A percentile compares a stretch with the other conserved stretches of the same genome.
phyloP scores from a whole-genome alignment of 2,329 filamentous ascomycete genomes.

The Sclerotinia subarctica region DNA sequence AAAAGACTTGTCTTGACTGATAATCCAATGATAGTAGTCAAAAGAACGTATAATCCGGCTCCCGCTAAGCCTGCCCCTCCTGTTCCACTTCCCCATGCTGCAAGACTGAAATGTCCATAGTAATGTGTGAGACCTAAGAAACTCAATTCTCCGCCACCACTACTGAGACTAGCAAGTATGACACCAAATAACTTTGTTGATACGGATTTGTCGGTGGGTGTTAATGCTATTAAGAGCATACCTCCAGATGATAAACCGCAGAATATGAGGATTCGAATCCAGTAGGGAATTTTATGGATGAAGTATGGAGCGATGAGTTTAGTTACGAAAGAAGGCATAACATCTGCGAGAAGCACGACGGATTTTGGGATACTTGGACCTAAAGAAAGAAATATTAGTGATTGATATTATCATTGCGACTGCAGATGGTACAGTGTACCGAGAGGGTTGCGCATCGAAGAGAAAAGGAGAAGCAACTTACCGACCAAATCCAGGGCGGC shows the following conservation, averaged over 20 bases:
- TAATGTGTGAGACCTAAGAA: constrained; percentile 91
- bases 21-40: constrained; percentile 77
- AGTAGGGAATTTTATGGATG: constrained; percentile 83
- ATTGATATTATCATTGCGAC: neutral
- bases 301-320: constrained; percentile 92
- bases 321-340: constrained; percentile 81
- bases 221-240: constrained; percentile 85
- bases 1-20: constrained; percentile 72
- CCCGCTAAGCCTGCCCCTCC: constrained; percentile 85
- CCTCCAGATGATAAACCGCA: constrained; percentile 73
- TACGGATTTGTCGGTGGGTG: constrained; percentile 64
- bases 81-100: constrained; percentile 89
- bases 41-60: constrained; percentile 79
- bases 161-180: constrained; percentile 78
- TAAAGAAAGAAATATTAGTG: neutral
- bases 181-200: constrained; percentile 77
- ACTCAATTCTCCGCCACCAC: constrained; percentile 83
- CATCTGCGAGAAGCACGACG: constrained; percentile 87
- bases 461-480: constrained; percentile 1
- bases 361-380: constrained; percentile 79
- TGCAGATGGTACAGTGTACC: neutral
- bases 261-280: constrained; percentile 69
- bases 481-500: constrained; percentile 91
- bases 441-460: neutral
- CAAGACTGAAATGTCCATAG: constrained; percentile 83